These are phyloP conservation scores for Phytophthora pinifolia DNA, from an alignment of 352 stramenopile species.

Conservation along the genomic window DNA sequence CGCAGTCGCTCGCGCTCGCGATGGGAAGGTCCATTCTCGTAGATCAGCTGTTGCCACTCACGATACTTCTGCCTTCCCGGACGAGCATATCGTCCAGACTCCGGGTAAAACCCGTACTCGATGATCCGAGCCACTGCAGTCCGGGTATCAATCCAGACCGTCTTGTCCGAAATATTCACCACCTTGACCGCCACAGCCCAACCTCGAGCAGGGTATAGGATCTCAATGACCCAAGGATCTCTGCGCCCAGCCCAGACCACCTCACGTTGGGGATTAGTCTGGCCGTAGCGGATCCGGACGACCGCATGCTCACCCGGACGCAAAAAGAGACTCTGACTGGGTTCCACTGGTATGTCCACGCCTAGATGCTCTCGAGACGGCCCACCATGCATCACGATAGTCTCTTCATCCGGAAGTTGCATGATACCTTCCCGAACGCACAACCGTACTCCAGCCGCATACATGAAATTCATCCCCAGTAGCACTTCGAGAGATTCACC, in stretches of 20 bases:
- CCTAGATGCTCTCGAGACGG: slow-evolving; percentile 5
- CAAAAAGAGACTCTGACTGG: not conserved
- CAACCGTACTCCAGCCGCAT: too few species aligned
- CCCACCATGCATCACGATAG: too few species aligned
- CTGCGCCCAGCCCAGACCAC: not conserved
- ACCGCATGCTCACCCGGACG: not conserved
- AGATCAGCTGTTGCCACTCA: not conserved
- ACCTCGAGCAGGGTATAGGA: not conserved
- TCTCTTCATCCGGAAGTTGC: too few species aligned
- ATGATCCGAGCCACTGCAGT: not conserved
- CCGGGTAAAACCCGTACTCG: not conserved
- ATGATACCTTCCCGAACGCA: too few species aligned
- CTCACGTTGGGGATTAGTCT: not conserved
- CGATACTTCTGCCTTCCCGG: not conserved
- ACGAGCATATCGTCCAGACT: not conserved
- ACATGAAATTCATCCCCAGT: too few species aligned
- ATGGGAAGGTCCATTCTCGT: not conserved
- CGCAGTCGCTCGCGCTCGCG: not conserved
- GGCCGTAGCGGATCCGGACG: not conserved
- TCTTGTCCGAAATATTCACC: not conserved
- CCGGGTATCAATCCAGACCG: not conserved
- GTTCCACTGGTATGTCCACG: slow-evolving; percentile 18
- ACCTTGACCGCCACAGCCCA: not conserved
- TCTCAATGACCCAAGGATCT: not conserved
- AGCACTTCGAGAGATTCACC: slow-evolving; percentile 12